Evolutionary conservation across 768 basidiomycete species (phyloP).

Genomic region (Lentinula aciculospora): DNA sequence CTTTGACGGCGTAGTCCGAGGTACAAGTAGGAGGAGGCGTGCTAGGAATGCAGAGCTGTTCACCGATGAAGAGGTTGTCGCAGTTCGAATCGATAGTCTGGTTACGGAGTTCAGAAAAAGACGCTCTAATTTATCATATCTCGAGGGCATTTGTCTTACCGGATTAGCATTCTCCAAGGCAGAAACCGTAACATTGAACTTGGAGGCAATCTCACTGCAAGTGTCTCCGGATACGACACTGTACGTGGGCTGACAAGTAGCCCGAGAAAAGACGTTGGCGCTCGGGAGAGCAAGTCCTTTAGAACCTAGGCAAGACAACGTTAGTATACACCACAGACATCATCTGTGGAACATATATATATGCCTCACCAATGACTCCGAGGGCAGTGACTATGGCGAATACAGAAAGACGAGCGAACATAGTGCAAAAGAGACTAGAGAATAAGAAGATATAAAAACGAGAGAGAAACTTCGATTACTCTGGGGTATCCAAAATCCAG

Average conservation of each 20-base stretch:
- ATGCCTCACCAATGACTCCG: not conserved
- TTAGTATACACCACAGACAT: too few species aligned
- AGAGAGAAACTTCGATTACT: not conserved
- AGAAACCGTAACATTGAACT: too few species aligned
- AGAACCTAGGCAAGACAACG: too few species aligned
- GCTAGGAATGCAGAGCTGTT: not conserved
- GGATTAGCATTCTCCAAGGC: too few species aligned
- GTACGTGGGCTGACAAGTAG: too few species aligned
- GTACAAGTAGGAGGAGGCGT: not conserved
- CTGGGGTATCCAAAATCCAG: not conserved
- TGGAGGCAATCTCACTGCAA: too few species aligned
- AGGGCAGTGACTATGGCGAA: too few species aligned
- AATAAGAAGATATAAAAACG: not conserved
- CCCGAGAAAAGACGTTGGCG: too few species aligned
- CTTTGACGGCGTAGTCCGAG: not conserved
- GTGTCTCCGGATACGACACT: too few species aligned
- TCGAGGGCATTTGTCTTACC: not conserved
- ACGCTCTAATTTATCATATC: too few species aligned
- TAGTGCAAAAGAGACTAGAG: not conserved
- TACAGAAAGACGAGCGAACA: too few species aligned
- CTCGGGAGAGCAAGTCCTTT: not conserved
- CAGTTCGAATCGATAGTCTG: not conserved
- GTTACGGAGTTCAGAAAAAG: too few species aligned
- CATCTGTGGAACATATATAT: not conserved
- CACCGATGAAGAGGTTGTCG: conserved; percentile 3